Base-by-base conservation (phyloP, 495 filamentous ascomycete species). In the Immersiella caudata region DNA sequence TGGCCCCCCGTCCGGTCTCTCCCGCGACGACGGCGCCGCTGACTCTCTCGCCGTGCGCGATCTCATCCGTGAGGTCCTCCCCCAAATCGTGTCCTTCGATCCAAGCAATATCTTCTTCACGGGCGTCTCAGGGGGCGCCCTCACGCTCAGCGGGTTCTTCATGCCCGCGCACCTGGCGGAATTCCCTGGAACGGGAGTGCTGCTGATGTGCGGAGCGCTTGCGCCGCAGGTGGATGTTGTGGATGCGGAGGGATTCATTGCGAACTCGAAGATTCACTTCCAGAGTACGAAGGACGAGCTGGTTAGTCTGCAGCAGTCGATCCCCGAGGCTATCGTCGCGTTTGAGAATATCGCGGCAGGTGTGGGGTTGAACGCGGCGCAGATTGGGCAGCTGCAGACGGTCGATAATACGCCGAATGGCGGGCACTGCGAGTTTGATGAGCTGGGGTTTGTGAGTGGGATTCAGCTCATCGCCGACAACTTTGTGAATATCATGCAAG, bases 361-460 rank as follows among this genome's bases (percentile, higher is more conserved):
- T 1, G 73, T 71, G 21, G 83, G 83, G 0, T 54, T 85, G 52
- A 67, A 66, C 22, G 70, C 72, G 0, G 66, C 52, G 14, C 65
- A 81, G 64, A 76, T 83, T 68, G 79, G 78, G 26, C 72, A 75
- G 7, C 62, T 82, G 56, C 80, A 83, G 75, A 84, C 82, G 0
- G 81, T 83, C 2, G 80, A 85, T 58, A 83, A 84, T 68, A 76
- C 75, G 16, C 83, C 82, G 1, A 60, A 72, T 22, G 80, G 81
- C 6, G 82, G 83, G 0, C 83, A 84, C 72, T 85, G 83, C 71
- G 82, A 80, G 63, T 84, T 85, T 65, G 83, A 85, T 70, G 81
- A 76, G 57, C 9, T 77, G 66, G 82, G 73, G 21, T 85, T 85
- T 62, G 78, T 79, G 5, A 78, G 74, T 26, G 83, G 83, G 22